phyloP scores from a whole-genome alignment of 345 rosid species.

The Clausena lansium region DNA sequence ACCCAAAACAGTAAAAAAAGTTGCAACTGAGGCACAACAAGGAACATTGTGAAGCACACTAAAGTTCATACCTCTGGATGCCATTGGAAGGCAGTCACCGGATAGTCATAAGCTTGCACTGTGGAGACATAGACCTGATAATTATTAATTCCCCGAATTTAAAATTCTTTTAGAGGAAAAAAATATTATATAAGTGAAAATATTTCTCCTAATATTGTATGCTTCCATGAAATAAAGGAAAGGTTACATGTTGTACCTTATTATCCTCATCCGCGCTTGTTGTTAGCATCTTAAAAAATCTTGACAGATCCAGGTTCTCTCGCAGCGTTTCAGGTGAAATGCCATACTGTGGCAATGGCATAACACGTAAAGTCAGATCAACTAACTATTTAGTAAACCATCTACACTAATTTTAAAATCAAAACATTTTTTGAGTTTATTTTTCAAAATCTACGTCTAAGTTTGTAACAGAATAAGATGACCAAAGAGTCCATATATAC shows the following conservation, averaged over 20 bases:
- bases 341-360: constrained; percentile 55
- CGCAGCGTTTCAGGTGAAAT: constrained; percentile 60
- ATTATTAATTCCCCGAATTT: constrained; percentile 4
- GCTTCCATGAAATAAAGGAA: not conserved
- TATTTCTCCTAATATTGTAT: too few relatives aligned
- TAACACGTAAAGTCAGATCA: not conserved
- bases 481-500: not conserved
- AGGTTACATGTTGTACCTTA: constrained; percentile 40
- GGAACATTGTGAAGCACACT: constrained; percentile 4
- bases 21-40: not conserved
- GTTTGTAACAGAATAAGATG: not conserved
- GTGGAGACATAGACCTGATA: constrained; percentile 85
- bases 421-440: not conserved
- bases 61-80: constrained; percentile 77
- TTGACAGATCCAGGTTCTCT: constrained; percentile 42
- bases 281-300: constrained; percentile 75
- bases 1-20: not conserved
- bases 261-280: constrained; percentile 62
- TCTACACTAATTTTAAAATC: not conserved
- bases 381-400: not conserved
- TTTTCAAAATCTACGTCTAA: not conserved
- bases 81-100: constrained; percentile 91
- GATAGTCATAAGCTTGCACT: constrained; percentile 65
- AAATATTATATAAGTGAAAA: not conserved
- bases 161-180: not conserved